These are phyloP conservation scores for Pseudonitzschia multistriata DNA, from an alignment of 108 stramenopile genomes.

Conservation along the genomic window DNA sequence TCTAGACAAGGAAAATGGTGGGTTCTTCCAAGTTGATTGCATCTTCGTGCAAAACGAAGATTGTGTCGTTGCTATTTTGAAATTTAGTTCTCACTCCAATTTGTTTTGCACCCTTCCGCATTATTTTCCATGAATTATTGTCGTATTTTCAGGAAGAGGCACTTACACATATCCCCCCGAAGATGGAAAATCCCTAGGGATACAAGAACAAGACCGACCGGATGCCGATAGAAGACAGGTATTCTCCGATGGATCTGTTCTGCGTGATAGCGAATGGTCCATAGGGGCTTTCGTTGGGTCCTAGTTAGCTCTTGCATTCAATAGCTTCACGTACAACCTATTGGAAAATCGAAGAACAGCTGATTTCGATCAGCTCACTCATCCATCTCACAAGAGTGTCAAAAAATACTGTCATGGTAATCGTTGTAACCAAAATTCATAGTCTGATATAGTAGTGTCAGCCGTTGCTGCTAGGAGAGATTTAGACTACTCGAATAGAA, in stretches of 20 bases:
- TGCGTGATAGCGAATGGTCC: constrained; percentile 43
- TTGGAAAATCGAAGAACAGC: not conserved
- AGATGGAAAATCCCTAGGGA: constrained; percentile 3
- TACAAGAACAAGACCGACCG: constrained; percentile 44
- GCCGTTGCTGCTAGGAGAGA: too few relatives aligned
- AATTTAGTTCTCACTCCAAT: not conserved
- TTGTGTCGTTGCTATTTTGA: not conserved
- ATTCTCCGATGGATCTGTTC: constrained; percentile 27
- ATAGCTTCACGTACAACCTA: not conserved
- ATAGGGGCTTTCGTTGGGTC: constrained; percentile 39
- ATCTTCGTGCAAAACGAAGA: not conserved
- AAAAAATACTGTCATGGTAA: not conserved
- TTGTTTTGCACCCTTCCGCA: too few relatives aligned
- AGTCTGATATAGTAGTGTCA: not conserved
- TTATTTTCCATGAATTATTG: too few relatives aligned
- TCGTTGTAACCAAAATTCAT: not conserved
- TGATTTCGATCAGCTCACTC: not conserved
- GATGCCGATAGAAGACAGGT: constrained; percentile 35
- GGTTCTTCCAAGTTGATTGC: not conserved
- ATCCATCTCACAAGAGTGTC: not conserved
- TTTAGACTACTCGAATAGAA: too few relatives aligned
- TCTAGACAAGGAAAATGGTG: constrained; percentile 30
- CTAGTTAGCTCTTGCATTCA: constrained; percentile 1
- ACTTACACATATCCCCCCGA: too few relatives aligned
- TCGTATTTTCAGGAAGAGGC: too few relatives aligned